Conservation (phyloP, 2,329 filamentous ascomycete genomes). For the Stylonectria norvegica region DNA sequence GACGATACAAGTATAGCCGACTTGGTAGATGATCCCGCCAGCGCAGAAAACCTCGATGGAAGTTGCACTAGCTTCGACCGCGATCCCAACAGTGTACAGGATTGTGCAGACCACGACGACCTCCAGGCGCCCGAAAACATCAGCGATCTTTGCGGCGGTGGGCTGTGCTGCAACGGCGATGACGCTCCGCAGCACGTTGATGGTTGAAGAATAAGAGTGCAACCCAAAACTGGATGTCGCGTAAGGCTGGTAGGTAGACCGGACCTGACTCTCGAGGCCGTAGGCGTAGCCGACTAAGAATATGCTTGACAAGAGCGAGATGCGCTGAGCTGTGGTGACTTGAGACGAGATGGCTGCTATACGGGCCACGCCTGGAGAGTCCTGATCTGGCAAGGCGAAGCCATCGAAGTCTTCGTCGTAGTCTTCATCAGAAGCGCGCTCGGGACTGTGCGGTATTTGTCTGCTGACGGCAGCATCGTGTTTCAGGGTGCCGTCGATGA, state of each 20-base stretch:
- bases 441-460: background rate
- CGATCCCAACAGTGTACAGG: constrained; percentile 53
- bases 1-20: constrained; percentile 57
- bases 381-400: background rate
- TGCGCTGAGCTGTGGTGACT: constrained; percentile 44
- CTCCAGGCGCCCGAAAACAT: constrained; percentile 60
- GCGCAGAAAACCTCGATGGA: constrained; percentile 49
- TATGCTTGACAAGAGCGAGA: constrained; percentile 52
- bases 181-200: constrained; percentile 56
- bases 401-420: background rate
- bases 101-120: constrained; percentile 52
- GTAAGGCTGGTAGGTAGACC: constrained; percentile 51
- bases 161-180: constrained; percentile 58
- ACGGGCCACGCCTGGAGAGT: constrained; percentile 47
- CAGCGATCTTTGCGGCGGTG: constrained; percentile 59
- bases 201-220: constrained; percentile 56
- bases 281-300: constrained; percentile 61
- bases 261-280: constrained; percentile 52
- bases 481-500: background rate
- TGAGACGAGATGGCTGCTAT: constrained; percentile 48
- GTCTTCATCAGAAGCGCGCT: background rate
- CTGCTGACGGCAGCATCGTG: background rate
- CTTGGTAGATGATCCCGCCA: constrained; percentile 54
- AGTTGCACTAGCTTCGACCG: constrained; percentile 49
- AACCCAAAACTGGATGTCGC: constrained; percentile 49